Evolutionary conservation across 1,284 basidiomycete genomes (phyloP).

Genomic region (Apiotrichum sp.): DNA sequence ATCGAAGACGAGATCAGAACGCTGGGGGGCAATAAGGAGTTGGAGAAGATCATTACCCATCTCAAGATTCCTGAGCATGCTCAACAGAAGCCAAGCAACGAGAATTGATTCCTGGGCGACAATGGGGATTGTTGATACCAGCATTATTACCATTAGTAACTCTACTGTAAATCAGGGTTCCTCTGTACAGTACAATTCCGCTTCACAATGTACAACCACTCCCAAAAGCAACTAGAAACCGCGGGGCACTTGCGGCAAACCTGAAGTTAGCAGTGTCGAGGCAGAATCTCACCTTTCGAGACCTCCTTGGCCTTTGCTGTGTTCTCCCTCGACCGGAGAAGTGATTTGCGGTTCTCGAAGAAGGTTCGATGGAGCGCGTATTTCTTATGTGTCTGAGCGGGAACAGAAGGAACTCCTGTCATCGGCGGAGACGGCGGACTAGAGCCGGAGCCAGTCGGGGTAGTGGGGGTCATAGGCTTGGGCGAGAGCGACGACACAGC

Average conservation of each 20-base stretch:
- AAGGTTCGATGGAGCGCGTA: conserved; percentile 42
- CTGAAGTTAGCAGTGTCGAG: conserved; percentile 5
- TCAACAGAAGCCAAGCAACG: not conserved
- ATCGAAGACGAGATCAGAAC: conserved; percentile 38
- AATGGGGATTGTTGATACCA: no score
- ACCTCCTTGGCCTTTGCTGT: conserved; percentile 42
- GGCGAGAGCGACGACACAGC: conserved; percentile 5
- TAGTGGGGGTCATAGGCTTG: not conserved
- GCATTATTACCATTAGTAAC: no score
- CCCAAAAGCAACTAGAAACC: conserved; percentile 14
- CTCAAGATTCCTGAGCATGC: conserved; percentile 21
- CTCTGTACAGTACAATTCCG: conserved; percentile 1
- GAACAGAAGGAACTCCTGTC: conserved; percentile 13
- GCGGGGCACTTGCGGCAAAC: conserved; percentile 23
- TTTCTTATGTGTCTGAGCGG: conserved; percentile 36
- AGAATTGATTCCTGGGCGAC: not conserved
- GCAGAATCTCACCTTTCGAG: conserved; percentile 29
- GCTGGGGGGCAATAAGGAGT: conserved; percentile 39
- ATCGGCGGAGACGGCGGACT: conserved; percentile 3
- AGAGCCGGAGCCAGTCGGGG: not conserved
- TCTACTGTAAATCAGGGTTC: not conserved
- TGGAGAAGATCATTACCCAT: conserved; percentile 36
- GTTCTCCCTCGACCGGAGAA: conserved; percentile 33
- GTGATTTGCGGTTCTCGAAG: conserved; percentile 40
- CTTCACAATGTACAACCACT: conserved; percentile 1